Evolutionary conservation across 2,329 filamentous ascomycete genomes (phyloP).

Genomic region (Cladophialophora immunda): DNA sequence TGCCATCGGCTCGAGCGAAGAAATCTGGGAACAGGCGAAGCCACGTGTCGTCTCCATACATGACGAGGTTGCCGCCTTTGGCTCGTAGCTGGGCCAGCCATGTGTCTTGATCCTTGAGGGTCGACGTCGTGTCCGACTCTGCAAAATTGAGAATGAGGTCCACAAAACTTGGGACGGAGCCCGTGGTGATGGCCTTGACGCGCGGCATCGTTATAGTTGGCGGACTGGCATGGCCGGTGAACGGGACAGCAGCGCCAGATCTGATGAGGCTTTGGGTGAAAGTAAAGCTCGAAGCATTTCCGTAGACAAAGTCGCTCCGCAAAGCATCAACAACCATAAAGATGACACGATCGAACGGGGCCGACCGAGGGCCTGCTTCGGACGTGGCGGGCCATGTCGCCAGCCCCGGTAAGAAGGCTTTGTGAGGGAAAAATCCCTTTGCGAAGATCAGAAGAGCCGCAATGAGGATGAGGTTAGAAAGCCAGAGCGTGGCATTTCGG

Average conservation of each 20-base stretch:
- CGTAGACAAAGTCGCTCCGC: conserved; percentile 83
- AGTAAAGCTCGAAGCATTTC: conserved; percentile 78
- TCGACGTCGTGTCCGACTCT: conserved; percentile 90
- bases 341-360: conserved; percentile 83
- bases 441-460: conserved; percentile 72
- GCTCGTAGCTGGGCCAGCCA: conserved; percentile 94
- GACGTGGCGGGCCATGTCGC: conserved; percentile 62
- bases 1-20: conserved; percentile 88
- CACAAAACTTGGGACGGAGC: conserved; percentile 96
- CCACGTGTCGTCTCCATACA: conserved; percentile 99
- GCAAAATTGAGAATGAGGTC: conserved; percentile 97
- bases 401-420: conserved; percentile 87
- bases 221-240: conserved; percentile 94
- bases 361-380: conserved; percentile 44
- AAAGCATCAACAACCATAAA: conserved; percentile 99
- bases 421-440: conserved; percentile 95
- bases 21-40: conserved; percentile 91
- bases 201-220: conserved; percentile 98
- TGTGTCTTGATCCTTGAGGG: conserved; percentile 86
- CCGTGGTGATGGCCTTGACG: conserved; percentile 95
- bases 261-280: conserved; percentile 92
- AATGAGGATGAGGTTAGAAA: conserved; percentile 40
- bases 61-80: conserved; percentile 77
- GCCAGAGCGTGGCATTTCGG: conserved; percentile 13
- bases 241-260: conserved; percentile 83